Base-by-base conservation (phyloP, 495 filamentous ascomycete species). In the Astrothelium subdiscretum region DNA sequence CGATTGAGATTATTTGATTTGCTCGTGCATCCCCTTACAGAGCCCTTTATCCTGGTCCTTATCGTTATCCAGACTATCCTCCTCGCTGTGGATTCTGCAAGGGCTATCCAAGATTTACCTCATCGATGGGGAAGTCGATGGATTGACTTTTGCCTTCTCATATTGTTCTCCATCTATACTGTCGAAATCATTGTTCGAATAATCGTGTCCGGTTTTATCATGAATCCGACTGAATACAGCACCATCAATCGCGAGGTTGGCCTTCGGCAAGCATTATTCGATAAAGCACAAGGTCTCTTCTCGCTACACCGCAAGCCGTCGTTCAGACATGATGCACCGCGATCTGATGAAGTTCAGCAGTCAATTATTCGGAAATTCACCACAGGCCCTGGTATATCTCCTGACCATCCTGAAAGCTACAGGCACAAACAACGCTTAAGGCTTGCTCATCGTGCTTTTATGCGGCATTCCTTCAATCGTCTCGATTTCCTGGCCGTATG, bases 401-500 rank as follows among this genome's bases (percentile, higher is more conserved):
- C 77, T 40, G 76, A 81, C 57, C 68, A 78, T 42, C 79, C 78
- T 20, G 82, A 83, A 44, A 84, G 89, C 61, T 78, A 85, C 59
- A 81, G 91, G 58, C 89, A 96, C 65, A 88, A 90, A 69, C 87
- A 90, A 69, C 88, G 92, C 58, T 75, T 86, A 61, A 83, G 92
- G 59, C 81, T 99, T 60, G 94, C 94, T 32, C 85, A 91, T 62
- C 85, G 94, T 61, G 94, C 94, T 3, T 97, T 96, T 72, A 79
- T 99, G 58, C 85, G 94, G 31, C 94, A 99, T 69, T 88, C 87
- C 11, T 97, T 97, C 77, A 97, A 97, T 72, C 83, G 94, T 61
- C 79, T 97, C 2, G 94, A 99, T 73, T 97, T 97, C 75, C 76
- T 99, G 35, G 95, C 94, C 3, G 87, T 99, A n/a, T 79, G 92